These are phyloP conservation scores for Achaetomium macrosporum DNA, from an alignment of 2,329 filamentous ascomycete species.

Conservation along the genomic window DNA sequence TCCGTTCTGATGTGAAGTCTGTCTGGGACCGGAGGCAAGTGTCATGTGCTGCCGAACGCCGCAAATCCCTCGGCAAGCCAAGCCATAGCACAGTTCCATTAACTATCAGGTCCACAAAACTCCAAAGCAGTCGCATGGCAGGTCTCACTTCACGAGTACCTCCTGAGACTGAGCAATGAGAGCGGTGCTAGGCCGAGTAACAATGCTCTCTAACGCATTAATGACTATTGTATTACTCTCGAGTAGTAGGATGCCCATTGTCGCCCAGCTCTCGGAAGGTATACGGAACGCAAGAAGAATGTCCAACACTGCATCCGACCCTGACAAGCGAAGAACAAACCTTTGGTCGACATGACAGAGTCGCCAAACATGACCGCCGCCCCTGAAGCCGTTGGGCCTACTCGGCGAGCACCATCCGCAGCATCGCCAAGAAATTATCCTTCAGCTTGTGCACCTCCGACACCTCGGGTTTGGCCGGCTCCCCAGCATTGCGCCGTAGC, in stretches of 20 bases:
- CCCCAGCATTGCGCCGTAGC: constrained; percentile 72
- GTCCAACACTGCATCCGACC: neutral
- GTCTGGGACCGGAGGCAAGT: too few species aligned
- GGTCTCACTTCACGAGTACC: too few species aligned
- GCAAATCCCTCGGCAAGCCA: neutral
- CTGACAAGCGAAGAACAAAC: neutral
- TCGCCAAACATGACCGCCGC: neutral
- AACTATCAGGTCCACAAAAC: too few species aligned
- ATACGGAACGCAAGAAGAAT: neutral
- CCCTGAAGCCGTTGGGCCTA: constrained; percentile 34
- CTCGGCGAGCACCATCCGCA: constrained; percentile 73
- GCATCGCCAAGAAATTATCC: constrained; percentile 74
- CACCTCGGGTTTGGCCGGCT: constrained; percentile 76
- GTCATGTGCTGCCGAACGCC: neutral
- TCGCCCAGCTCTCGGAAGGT: neutral
- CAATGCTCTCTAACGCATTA: neutral
- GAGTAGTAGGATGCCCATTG: neutral
- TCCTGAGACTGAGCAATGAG: too few species aligned
- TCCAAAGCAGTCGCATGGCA: too few species aligned
- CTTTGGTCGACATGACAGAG: neutral
- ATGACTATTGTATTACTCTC: neutral
- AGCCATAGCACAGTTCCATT: neutral
- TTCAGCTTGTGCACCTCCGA: constrained; percentile 72
- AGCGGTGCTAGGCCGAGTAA: too few species aligned
- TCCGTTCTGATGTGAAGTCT: neutral